These are phyloP conservation scores for Botryotinia narcissicola DNA, from an alignment of 2,329 filamentous ascomycete species.

Conservation along the genomic window DNA sequence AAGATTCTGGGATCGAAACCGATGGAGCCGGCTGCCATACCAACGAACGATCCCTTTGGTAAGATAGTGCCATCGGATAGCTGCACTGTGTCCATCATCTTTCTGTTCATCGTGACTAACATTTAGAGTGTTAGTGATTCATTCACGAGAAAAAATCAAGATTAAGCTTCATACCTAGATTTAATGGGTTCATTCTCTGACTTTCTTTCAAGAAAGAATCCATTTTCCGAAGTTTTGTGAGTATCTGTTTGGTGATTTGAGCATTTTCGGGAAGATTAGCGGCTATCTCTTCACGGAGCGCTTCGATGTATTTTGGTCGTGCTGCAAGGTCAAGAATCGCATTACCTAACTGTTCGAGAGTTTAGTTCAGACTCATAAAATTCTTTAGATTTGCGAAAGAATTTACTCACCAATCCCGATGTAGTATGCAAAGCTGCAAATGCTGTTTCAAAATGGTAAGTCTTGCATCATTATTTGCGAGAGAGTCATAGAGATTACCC, in stretches of 20 bases:
- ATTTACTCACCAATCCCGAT: background rate
- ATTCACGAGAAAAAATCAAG: background rate
- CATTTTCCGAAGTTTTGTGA: conserved; percentile 36
- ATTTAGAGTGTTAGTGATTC: background rate
- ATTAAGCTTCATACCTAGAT: conserved; percentile 30
- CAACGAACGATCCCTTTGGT: conserved; percentile 34
- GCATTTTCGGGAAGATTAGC: conserved; percentile 39
- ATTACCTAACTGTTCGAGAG: background rate
- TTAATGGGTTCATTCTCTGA: conserved; percentile 39
- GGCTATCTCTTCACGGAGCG: conserved; percentile 26
- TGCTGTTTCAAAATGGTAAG: background rate
- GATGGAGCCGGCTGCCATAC: conserved; percentile 23
- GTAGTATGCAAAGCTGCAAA: conserved; percentile 10
- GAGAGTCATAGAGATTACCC: background rate
- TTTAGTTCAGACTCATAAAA: background rate
- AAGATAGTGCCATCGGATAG: conserved; percentile 39
- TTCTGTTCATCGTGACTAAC: conserved; percentile 23
- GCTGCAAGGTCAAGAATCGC: conserved; percentile 50
- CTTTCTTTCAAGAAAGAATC: conserved; percentile 44
- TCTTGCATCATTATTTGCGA: background rate
- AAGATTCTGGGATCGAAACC: conserved; percentile 9
- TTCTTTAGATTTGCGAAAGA: background rate
- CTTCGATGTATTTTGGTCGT: conserved; percentile 44
- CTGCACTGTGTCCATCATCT: conserved; percentile 27
- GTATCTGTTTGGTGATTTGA: conserved; percentile 34